Base-by-base conservation (phyloP, 148 eudicot genomes). In the Rhododendron simsii region DNA sequence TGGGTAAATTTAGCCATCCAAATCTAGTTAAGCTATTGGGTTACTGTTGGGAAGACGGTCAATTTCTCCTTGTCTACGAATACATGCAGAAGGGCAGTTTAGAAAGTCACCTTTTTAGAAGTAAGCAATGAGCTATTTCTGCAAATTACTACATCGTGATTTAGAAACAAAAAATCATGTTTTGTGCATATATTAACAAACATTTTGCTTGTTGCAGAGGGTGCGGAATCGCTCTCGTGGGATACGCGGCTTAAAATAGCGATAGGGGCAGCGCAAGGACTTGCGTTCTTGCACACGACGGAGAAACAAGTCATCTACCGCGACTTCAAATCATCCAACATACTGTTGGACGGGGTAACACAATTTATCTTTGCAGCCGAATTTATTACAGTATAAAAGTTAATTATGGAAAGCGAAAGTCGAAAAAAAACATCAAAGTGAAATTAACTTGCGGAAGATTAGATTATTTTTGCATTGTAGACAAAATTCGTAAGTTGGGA, bases 301-400 rank as follows among this genome's bases (percentile, higher is more conserved):
- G 98, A 93, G 83, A 96, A 96, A 76, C 91, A 84, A 51, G 99
- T 95, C 74, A 96, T 96, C 23, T 96, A 94, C 84, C 90, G 99
- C 1, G 98, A 96, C 81, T 96, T 96, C n/a, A 96, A 96, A 67
- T 90, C 98, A 18, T 89, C 96, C n/a, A 96, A 96, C 81, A 94
- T 96, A 23, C 87, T 96, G 86, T 87, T 96, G 35, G 94, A 96
- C 65, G 83, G 50, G 92, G 99, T 95, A 87, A 30, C 4, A n/a
- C 5, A 67, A 67, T 67, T 67, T 67, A 2, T 67, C 33, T 2
- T 26, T 71, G 9, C 8, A 80, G n/a, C 6, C 14, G 39, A 71
- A 4, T 71, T 0, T 69, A 28, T 30, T 3, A 30, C 30, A 30
- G 30, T 30, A 13, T 69, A 30, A 28, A 69, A 69, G 75, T 30